phyloP scores from a whole-genome alignment of 2,329 filamentous ascomycete genomes.

The Xylaria sp. region DNA sequence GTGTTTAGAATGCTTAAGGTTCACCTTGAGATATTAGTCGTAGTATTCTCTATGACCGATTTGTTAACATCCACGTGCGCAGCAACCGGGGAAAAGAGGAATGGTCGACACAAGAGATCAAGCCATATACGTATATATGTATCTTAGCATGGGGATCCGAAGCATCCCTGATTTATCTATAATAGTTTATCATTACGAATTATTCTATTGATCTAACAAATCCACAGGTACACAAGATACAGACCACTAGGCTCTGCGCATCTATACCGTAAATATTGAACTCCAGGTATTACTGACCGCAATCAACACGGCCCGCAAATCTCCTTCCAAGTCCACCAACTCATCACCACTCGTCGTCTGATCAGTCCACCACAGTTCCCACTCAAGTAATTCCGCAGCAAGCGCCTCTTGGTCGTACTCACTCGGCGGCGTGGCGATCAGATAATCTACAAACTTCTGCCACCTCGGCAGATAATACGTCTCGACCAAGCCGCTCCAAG shows the following conservation, averaged over 20 bases:
- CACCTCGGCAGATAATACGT: conserved; percentile 28
- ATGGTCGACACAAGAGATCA: too few species aligned
- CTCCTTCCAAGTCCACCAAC: background rate
- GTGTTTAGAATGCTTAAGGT: too few species aligned
- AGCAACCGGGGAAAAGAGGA: too few species aligned
- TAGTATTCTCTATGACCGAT: too few species aligned
- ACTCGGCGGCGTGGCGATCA: conserved; percentile 18
- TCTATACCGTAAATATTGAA: conserved; percentile 5
- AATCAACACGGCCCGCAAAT: conserved; percentile 2
- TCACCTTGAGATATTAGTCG: too few species aligned
- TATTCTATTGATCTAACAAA: background rate
- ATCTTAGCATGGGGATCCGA: too few species aligned
- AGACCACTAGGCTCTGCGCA: background rate
- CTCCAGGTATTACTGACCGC: background rate
- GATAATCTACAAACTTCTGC: conserved; percentile 29
- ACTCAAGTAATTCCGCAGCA: conserved; percentile 16
- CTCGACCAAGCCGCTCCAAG: conserved; percentile 27
- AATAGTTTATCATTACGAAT: too few species aligned
- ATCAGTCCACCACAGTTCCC: conserved; percentile 25
- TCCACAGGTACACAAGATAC: background rate
- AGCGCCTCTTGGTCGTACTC: conserved; percentile 25
- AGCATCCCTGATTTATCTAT: background rate
- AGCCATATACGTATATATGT: background rate
- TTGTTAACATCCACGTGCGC: too few species aligned
- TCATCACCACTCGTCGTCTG: conserved; percentile 13